Evolutionary conservation across 805 yeast genomes (phyloP).

Genomic region (Spathaspora boniae): DNA sequence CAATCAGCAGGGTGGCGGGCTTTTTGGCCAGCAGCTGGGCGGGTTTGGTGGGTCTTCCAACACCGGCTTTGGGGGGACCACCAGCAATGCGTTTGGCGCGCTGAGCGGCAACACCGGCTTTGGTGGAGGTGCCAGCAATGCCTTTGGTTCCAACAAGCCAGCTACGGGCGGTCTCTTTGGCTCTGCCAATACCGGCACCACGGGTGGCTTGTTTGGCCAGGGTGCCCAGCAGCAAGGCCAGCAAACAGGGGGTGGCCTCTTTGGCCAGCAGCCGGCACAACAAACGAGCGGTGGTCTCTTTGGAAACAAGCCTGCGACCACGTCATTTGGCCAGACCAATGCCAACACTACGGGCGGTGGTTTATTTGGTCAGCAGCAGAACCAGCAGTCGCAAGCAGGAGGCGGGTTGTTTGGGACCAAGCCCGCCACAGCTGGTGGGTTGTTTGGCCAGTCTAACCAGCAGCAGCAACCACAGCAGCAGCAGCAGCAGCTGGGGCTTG

Average conservation of each 20-base stretch:
- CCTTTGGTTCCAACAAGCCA: slow-evolving; percentile 6
- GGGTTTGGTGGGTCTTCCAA: slow-evolving; percentile 27
- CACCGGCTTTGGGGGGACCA: slow-evolving; percentile 15
- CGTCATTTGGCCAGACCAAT: slow-evolving; percentile 24
- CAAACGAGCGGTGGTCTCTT: slow-evolving; percentile 28
- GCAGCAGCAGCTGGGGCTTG: slow-evolving; percentile 9
- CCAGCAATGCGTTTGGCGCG: slow-evolving; percentile 36
- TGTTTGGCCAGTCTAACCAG: slow-evolving; percentile 30
- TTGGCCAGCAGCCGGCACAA: slow-evolving; percentile 16
- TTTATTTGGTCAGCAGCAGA: slow-evolving; percentile 27
- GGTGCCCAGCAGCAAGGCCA: slow-evolving; percentile 5
- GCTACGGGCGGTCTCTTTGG: slow-evolving; percentile 29
- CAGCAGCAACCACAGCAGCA: too few species aligned
- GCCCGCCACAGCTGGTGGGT: slow-evolving; percentile 32
- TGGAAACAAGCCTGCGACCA: slow-evolving; percentile 17
- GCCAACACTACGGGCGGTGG: slow-evolving; percentile 23
- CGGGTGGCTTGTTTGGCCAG: slow-evolving; percentile 22
- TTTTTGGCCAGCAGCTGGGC: slow-evolving; percentile 13
- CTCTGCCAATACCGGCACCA: slow-evolving; percentile 6
- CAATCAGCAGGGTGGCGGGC: slow-evolving; percentile 16
- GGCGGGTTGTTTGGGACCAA: slow-evolving; percentile 46
- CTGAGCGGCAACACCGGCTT: slow-evolving; percentile 22
- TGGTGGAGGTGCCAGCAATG: slow-evolving; percentile 19
- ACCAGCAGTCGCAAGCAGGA: slow-evolving; percentile 25
- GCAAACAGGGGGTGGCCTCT: slow-evolving; percentile 21